Base-by-base conservation (phyloP, 2,329 filamentous ascomycete species). In the Elsinoe batatas region DNA sequence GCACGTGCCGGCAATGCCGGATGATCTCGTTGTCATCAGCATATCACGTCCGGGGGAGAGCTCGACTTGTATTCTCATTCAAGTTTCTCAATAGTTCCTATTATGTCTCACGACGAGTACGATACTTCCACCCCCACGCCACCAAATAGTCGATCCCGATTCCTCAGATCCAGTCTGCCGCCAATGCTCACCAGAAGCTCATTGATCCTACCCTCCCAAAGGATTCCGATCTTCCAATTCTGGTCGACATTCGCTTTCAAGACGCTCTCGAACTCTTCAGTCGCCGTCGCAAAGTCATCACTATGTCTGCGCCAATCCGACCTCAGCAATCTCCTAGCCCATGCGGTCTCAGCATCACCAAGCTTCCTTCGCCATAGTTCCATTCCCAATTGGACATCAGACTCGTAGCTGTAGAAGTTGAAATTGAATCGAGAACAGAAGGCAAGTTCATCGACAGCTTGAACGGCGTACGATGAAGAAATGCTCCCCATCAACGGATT, bases 381-480 rank as follows among this genome's bases (percentile, higher is more conserved):
- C 73, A 89, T 88, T 12, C 93, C 93, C 20, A 97, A 80, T 22
- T 90, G 85, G 76, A 95, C 85, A 57, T 93, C 87, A 67, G 89
- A 95, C 74, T 98, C 93, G 74, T 96, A 98, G 68, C 89, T 95
- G 72, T 96, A 97, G 50, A 96, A 87, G 65, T 98, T 98, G 72
- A 98, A 98, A 66, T 94, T 90, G 72, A 97, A 91, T 50, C 87
- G 83, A 18, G 90, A 94, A 60, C 90, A 93, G 50, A 98, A 79
- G 10, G 89, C 87, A 62, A 95, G 81, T 64, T 89, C 83, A 33
- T 81, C 81, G 2, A 89, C 89, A 1, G 91, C 91, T 65, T 88
- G 86, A 47, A 97, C 88, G 0, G 93, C 88, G 68, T 98, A 98
- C 13, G 84, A 95, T 35, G 90, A 88, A 57, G 87, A 91, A 58